Conservation (phyloP, 148 eudicot genomes). For the Fagopyrum tataricum region DNA sequence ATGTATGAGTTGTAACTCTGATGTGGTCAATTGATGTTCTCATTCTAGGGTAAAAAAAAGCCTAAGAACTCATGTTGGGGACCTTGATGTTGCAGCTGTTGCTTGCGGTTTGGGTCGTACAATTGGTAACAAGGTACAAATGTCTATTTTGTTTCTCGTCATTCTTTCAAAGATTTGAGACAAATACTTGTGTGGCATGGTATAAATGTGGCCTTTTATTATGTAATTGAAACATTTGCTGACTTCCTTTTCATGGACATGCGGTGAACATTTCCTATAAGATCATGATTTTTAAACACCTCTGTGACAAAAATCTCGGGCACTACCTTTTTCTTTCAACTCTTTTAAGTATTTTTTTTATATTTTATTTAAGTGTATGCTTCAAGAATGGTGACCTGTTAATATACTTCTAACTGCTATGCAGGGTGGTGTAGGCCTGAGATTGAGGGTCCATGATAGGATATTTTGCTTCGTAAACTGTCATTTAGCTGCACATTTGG, state of each 20-base stretch:
- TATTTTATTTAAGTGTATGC: not conserved
- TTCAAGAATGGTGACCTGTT: not conserved
- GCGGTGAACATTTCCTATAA: not conserved
- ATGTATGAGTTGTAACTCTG: not conserved
- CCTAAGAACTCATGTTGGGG: slow-evolving; percentile 81
- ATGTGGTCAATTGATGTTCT: slow-evolving; percentile 15
- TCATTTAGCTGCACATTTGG: slow-evolving; percentile 97
- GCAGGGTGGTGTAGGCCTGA: slow-evolving; percentile 99
- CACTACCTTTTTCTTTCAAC: not conserved
- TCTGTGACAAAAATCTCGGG: not conserved
- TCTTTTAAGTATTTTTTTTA: not conserved
- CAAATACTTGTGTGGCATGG: not conserved
- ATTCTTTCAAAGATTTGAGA: not conserved
- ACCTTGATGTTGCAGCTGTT: slow-evolving; percentile 92
- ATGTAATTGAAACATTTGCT: not conserved
- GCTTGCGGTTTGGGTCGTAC: slow-evolving; percentile 99
- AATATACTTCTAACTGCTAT: not conserved
- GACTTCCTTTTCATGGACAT: not conserved
- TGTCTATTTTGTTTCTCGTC: not conserved
- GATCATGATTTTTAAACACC: not conserved
- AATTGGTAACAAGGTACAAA: slow-evolving; percentile 89
- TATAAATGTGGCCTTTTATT: not conserved
- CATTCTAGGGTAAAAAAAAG: slow-evolving; percentile 74
- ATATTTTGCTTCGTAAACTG: slow-evolving; percentile 89
- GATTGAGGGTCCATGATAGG: slow-evolving; percentile 89